phyloP scores from a whole-genome alignment of 441 rosid genomes.

The Pelargonium australe region DNA sequence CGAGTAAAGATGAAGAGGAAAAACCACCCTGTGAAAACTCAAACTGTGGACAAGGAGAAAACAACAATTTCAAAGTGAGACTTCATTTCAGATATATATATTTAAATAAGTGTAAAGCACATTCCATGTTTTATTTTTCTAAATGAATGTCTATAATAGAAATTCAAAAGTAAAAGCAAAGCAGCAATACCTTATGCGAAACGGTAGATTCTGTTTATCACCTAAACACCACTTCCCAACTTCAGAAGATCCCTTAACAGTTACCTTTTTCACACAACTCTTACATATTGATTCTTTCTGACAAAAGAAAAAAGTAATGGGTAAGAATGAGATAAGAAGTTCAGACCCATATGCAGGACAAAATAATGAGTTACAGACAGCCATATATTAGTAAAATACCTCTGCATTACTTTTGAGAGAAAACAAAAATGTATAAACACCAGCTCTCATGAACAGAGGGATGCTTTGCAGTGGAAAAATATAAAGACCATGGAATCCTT shows the following conservation, averaged over 20 bases:
- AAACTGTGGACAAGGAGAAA: neutral
- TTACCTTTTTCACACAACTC: slow-evolving; percentile 32
- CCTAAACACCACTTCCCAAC: slow-evolving; percentile 43
- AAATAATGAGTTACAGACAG: slow-evolving; percentile 8
- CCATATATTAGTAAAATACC: neutral
- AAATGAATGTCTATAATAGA: neutral
- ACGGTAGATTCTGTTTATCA: slow-evolving; percentile 17
- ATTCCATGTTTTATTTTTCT: neutral
- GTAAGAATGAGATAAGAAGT: slow-evolving; percentile 14
- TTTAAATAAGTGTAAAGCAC: neutral
- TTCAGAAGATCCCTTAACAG: slow-evolving; percentile 38
- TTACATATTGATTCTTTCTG: slow-evolving; percentile 37
- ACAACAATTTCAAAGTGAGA: neutral
- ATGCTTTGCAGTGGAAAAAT: slow-evolving; percentile 36
- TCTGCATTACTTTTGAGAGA: slow-evolving; percentile 36
- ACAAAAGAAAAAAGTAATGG: neutral
- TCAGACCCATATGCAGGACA: slow-evolving; percentile 1
- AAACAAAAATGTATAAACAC: slow-evolving; percentile 47
- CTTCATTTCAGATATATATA: neutral
- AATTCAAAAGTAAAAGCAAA: neutral
- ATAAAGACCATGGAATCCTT: slow-evolving; percentile 52
- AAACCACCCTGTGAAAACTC: neutral
- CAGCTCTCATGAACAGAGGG: slow-evolving; percentile 39
- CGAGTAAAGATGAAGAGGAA: neutral
- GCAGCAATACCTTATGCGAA: slow-evolving; percentile 30